Percentiles rank a stretch among this genome's conserved stretches.
Evolutionary conservation across 2,329 filamentous ascomycete species (phyloP).

Genomic region (Neopestalotiopsis sp.): DNA sequence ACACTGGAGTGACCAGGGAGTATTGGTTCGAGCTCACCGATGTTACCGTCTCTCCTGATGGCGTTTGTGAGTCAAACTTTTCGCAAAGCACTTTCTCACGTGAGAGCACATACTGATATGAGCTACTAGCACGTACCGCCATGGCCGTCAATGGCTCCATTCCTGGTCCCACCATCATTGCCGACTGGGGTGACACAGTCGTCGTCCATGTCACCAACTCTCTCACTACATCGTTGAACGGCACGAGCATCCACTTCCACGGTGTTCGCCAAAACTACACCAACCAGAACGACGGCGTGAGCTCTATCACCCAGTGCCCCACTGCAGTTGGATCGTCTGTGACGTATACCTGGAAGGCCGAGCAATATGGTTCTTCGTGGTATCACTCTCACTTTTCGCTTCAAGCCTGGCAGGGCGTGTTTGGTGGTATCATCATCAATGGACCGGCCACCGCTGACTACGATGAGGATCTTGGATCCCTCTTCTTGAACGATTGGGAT

Average conservation of each 20-base stretch:
- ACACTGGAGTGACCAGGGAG: constrained; percentile 45
- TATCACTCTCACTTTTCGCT: constrained; percentile 65
- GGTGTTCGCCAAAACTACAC: constrained; percentile 62
- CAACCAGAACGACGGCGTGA: constrained; percentile 62
- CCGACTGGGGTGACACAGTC: constrained; percentile 49
- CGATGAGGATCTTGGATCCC: constrained; percentile 65
- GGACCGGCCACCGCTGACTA: constrained; percentile 64
- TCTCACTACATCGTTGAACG: constrained; percentile 49
- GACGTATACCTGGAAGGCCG: constrained; percentile 63
- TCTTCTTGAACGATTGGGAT: constrained; percentile 66
- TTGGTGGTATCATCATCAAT: constrained; percentile 65
- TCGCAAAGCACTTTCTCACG: background rate
- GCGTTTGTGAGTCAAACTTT: constrained; percentile 25
- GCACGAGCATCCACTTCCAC: constrained; percentile 68
- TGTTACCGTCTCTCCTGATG: constrained; percentile 38
- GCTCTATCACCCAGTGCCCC: constrained; percentile 53
- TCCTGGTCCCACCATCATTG: constrained; percentile 39
- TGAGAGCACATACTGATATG: background rate
- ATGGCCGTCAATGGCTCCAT: constrained; percentile 47
- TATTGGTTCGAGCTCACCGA: constrained; percentile 31
- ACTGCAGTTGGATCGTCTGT: constrained; percentile 53
- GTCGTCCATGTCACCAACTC: constrained; percentile 59
- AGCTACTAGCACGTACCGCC: constrained; percentile 14
- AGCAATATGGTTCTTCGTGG: constrained; percentile 59
- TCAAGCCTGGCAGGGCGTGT: constrained; percentile 57